Percentiles rank a stretch among this genome's conserved stretches.
These are phyloP conservation scores for Moringa oleifera DNA, from an alignment of 345 rosid genomes.

Conservation along the genomic window DNA sequence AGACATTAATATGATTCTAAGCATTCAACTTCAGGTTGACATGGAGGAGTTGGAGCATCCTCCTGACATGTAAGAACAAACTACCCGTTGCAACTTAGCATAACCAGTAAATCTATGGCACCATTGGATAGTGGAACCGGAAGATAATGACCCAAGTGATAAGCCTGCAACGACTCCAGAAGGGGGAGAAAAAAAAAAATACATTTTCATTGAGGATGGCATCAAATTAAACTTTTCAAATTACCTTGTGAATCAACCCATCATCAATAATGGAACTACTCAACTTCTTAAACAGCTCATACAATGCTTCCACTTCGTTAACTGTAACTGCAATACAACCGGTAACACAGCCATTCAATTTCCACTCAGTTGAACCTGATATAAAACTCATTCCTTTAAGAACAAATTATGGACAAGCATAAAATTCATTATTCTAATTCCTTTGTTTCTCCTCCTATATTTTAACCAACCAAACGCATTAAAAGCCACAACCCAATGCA, in stretches of 20 bases:
- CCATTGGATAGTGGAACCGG: too few relatives aligned
- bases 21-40: not conserved
- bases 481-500: not conserved
- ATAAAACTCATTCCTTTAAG: not conserved
- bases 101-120: too few relatives aligned
- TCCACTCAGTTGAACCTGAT: not conserved
- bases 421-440: not conserved
- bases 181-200: too few relatives aligned
- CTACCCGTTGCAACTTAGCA: too few relatives aligned
- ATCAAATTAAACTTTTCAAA: too few relatives aligned
- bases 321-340: conserved; percentile 44
- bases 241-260: conserved; percentile 78
- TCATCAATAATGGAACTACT: conserved; percentile 62
- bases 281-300: conserved; percentile 62
- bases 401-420: not conserved
- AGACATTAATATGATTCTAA: not conserved
- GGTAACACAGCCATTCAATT: not conserved
- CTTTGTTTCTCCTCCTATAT: not conserved
- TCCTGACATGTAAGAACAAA: too few relatives aligned
- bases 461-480: not conserved
- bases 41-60: not conserved
- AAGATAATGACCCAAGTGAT: too few relatives aligned
- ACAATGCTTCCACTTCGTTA: conserved; percentile 70
- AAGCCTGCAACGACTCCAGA: too few relatives aligned
- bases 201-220: too few relatives aligned